These are phyloP conservation scores for Acacia concinna DNA, from an alignment of 331 rosid species.

Conservation along the genomic window DNA sequence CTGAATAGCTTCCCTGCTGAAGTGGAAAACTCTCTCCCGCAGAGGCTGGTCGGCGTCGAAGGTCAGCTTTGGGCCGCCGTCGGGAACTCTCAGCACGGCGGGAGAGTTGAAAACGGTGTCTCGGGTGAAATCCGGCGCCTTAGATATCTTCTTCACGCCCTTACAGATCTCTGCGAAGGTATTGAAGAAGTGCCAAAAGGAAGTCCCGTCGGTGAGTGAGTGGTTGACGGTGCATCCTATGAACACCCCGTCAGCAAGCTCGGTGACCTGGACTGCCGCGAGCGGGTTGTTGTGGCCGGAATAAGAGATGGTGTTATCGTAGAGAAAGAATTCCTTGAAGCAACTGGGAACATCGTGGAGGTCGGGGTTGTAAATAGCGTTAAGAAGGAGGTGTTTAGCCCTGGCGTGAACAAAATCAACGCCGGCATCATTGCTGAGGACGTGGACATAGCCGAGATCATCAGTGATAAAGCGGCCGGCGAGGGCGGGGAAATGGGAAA, in stretches of 20 bases:
- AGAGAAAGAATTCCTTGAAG: conserved; percentile 75
- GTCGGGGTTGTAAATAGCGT: conserved; percentile 30
- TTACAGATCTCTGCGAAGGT: conserved; percentile 66
- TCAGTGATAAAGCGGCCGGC: conserved; percentile 80
- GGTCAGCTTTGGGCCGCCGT: conserved; percentile 77
- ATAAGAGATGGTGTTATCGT: conserved; percentile 58
- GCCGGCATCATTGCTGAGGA: conserved; percentile 77
- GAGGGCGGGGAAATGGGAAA: conserved; percentile 79
- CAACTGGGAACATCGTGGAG: conserved; percentile 51
- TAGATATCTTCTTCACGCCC: conserved; percentile 51
- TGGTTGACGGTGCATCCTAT: conserved; percentile 49
- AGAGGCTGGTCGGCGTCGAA: conserved; percentile 64
- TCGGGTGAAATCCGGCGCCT: conserved; percentile 59
- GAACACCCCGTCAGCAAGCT: conserved; percentile 49
- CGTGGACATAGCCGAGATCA: conserved; percentile 49
- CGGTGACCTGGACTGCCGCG: conserved; percentile 49
- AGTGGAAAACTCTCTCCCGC: conserved; percentile 79
- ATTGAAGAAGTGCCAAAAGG: conserved; percentile 60
- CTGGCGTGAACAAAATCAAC: conserved; percentile 65
- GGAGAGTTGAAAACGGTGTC: conserved; percentile 61
- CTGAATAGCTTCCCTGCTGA: conserved; percentile 66
- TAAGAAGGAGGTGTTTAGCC: conserved; percentile 55
- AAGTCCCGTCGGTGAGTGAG: conserved; percentile 45
- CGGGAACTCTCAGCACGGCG: conserved; percentile 61
- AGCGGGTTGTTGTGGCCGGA: conserved; percentile 43